Base-by-base conservation (phyloP, 106 monocot genomes). In the Agapanthus africanus region DNA sequence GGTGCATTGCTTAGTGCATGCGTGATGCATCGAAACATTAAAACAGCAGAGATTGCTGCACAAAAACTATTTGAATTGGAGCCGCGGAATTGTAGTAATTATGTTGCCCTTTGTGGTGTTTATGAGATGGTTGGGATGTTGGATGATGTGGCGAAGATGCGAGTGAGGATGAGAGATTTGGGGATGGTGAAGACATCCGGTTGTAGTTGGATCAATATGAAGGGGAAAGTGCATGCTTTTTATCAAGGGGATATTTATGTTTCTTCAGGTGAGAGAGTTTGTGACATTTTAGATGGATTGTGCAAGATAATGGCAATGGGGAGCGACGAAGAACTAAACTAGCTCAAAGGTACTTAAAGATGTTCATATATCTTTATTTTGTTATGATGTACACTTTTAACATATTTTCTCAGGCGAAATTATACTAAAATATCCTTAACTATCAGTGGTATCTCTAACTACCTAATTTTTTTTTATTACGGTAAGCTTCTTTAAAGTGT, bases 1-100 rank as follows among this genome's bases (percentile, higher is more conserved):
- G 91, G 84, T 27, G 85, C 80, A 7, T 40, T 91, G 59, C 82
- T 87, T 19, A 75, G 72, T 56, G 85, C 79, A 14, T 82, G 82
- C 73, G 67, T 52, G 8, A 59, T 76, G 7, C 84, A 85, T 47
- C 67, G 52, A 57, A 80, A 87, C 54, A 76, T 76, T 37, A 78
- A 80, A 15, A 40, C 80, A 26, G 87, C 77, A 7, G 87, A 87
- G 74, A 60, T 82, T 65, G 87, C 84, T 11, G 84, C 91, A 0
- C 7, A 7, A 4, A 79, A 64, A 72, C 59, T 91, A 13, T 85
- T 91, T 69, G 71, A 73, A 57, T 66, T 82, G 59, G 87, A 91
- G 60, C 65, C 59, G 0, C 21, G 36, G 26, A 92, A 85, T 72
- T 50, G 78, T 37, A 85, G 83, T 69, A 88, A 92, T 59, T 88